phyloP scores from a whole-genome alignment of 2,329 filamentous ascomycete genomes.

The Aureobasidium leucospermi region DNA sequence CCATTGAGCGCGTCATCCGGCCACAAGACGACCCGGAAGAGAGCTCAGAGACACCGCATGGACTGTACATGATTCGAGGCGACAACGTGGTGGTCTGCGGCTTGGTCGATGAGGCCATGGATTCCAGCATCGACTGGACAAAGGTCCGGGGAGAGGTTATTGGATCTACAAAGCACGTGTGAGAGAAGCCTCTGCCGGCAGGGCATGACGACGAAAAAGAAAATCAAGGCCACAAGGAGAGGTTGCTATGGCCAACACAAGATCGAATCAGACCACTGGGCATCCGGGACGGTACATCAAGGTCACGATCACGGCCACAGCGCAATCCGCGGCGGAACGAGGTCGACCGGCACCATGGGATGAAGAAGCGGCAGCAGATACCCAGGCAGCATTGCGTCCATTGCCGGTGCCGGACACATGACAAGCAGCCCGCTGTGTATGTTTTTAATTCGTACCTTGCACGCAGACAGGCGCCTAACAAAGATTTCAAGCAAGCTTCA shows the following conservation, averaged over 20 bases:
- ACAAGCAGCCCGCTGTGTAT: background rate
- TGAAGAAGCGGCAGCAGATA: background rate
- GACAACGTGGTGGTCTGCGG: constrained; percentile 92
- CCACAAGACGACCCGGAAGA: constrained; percentile 74
- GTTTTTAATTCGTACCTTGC: background rate
- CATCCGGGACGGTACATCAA: background rate
- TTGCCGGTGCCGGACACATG: background rate
- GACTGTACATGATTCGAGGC: constrained; percentile 84
- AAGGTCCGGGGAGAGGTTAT: constrained; percentile 81
- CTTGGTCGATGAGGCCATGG: constrained; percentile 80
- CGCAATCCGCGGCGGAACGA: background rate
- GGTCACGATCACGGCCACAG: background rate
- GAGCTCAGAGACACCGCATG: constrained; percentile 72
- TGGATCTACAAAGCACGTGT: constrained; percentile 73
- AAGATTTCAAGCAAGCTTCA: background rate
- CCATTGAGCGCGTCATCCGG: constrained; percentile 84
- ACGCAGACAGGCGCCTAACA: constrained; percentile 4
- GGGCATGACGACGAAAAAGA: background rate
- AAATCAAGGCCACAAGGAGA: background rate
- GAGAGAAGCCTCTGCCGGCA: constrained; percentile 21
- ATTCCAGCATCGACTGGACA: constrained; percentile 85
- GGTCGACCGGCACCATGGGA: background rate
- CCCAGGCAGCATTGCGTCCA: background rate
- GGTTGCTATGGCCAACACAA: background rate
- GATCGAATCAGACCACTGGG: background rate